Evolutionary conservation across 768 basidiomycete species (phyloP).

Genomic region (Cyclocybe cylindracea): DNA sequence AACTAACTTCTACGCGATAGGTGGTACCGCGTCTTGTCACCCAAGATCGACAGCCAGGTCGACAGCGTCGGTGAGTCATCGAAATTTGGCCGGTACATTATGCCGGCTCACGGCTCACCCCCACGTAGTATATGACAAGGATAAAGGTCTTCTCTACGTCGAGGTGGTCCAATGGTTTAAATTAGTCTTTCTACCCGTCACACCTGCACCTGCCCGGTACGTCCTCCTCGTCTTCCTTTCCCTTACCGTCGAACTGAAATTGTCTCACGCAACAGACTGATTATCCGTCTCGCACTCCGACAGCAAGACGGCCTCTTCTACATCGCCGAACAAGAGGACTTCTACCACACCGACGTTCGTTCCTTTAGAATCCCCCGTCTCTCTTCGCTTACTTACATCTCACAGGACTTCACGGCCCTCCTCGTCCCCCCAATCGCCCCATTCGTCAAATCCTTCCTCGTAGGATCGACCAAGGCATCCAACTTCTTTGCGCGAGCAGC

Average conservation of each 20-base stretch:
- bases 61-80: conserved; percentile 42
- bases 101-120: neutral
- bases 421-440: conserved; percentile 43
- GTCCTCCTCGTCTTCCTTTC: conserved; percentile 4
- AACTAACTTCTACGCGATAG: conserved; percentile 23
- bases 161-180: conserved; percentile 58
- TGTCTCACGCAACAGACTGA: conserved; percentile 35
- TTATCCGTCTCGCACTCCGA: conserved; percentile 53
- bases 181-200: conserved; percentile 46
- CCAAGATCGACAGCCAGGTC: conserved; percentile 42
- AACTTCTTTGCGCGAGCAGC: conserved; percentile 30
- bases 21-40: conserved; percentile 68
- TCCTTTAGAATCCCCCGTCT: neutral
- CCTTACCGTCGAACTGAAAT: neutral
- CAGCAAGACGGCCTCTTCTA: conserved; percentile 40
- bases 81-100: neutral
- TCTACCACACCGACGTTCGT: conserved; percentile 54
- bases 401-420: conserved; percentile 43
- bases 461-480: conserved; percentile 23
- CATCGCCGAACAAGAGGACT: conserved; percentile 60
- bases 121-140: conserved; percentile 48
- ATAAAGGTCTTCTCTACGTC: conserved; percentile 41
- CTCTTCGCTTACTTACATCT: neutral
- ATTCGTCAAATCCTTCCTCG: conserved; percentile 32
- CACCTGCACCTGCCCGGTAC: conserved; percentile 48